Evolutionary conservation across 495 filamentous ascomycete species (phyloP).

Genomic region (Penicillium turbatum): DNA sequence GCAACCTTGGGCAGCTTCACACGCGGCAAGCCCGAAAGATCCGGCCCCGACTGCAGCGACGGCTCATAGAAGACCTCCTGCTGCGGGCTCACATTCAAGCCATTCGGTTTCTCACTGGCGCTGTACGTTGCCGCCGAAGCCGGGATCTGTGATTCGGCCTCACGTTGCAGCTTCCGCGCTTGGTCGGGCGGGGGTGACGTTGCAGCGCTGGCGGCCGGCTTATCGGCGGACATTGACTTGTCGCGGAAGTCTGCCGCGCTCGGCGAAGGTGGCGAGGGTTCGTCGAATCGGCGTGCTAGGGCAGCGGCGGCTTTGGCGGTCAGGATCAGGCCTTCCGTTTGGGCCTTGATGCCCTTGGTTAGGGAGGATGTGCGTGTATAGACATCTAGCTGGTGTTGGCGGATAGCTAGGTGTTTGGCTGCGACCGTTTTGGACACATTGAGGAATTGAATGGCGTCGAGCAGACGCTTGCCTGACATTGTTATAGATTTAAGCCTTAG

Average conservation of each 20-base stretch:
- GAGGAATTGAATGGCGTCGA: slow-evolving; percentile 75
- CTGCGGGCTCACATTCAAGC: slow-evolving; percentile 41
- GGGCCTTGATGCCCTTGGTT: slow-evolving; percentile 59
- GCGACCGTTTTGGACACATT: slow-evolving; percentile 74
- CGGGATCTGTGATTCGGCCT: slow-evolving; percentile 56
- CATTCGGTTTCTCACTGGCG: slow-evolving; percentile 12
- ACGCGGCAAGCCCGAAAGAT: slow-evolving; percentile 52
- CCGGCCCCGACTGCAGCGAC: slow-evolving; percentile 39
- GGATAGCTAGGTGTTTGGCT: slow-evolving; percentile 72
- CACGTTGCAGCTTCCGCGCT: slow-evolving; percentile 44
- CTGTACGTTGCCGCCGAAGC: slow-evolving; percentile 31
- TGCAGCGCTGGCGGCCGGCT: neutral
- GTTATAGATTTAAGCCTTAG: slow-evolving; percentile 6
- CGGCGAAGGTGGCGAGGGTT: slow-evolving; percentile 27
- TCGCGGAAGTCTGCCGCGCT: slow-evolving; percentile 15
- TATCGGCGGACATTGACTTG: slow-evolving; percentile 13
- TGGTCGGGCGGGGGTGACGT: slow-evolving; percentile 30
- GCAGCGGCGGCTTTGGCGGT: slow-evolving; percentile 61
- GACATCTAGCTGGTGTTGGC: slow-evolving; percentile 70
- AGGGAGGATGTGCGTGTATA: slow-evolving; percentile 75
- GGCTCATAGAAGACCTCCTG: slow-evolving; percentile 59
- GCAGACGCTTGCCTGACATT: slow-evolving; percentile 67
- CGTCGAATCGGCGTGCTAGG: slow-evolving; percentile 54
- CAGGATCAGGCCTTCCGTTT: slow-evolving; percentile 58
- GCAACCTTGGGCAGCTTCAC: slow-evolving; percentile 56